Evolutionary conservation across 1,284 basidiomycete genomes (phyloP), one percentile per base, ranked within the genome.

Genomic region (Pseudozyma hubeiensis): DNA sequence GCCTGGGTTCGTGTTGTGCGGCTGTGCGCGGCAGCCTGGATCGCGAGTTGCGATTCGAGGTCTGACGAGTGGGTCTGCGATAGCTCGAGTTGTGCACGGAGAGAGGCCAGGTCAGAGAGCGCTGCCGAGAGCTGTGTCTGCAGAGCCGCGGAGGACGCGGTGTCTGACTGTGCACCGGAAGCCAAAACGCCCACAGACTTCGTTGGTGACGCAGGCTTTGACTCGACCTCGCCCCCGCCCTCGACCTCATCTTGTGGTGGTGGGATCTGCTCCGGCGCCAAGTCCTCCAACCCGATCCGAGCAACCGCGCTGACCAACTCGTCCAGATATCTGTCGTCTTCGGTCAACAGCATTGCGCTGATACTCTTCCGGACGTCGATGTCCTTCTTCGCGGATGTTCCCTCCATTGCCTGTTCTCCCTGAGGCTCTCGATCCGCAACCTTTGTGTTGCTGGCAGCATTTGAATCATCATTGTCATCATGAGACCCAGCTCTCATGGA

Each of bases 231-330:
- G 3, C 41, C 10, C n/a, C n/a, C 40, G 7, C 41, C 10, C n/a
- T 29, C 40, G 7, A 7, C 41, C 13, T 41, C 44, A 29, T 29
- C 40, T 35, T 31, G 35, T 17, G 30, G 17, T 13, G 44, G 41
- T 11, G 50, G n/a, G 14, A 29, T 6, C 13, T 29, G 39, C 5
- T 67, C 50, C 8, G 53, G 33, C n/a, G 39, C 31, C 30, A 66
- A 4, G 48, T 69, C 66, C 16, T 70, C 57, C 45, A 70, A 33
- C 5, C 57, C 53, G 17, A 70, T 64, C 17, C 62, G 51, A 4
- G 62, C 67, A n/a, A 70, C 67, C 0, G 61, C 67, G 17, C 51
- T 57, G 11, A 70, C 67, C 8, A 72, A 29, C 41, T 67, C 69
- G 43, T 72, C 69, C 4, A 72, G 44, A 30, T 62, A 61, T n/a